Conservation (phyloP, 2,329 filamentous ascomycete genomes). For the Cercospora berteroae region DNA sequence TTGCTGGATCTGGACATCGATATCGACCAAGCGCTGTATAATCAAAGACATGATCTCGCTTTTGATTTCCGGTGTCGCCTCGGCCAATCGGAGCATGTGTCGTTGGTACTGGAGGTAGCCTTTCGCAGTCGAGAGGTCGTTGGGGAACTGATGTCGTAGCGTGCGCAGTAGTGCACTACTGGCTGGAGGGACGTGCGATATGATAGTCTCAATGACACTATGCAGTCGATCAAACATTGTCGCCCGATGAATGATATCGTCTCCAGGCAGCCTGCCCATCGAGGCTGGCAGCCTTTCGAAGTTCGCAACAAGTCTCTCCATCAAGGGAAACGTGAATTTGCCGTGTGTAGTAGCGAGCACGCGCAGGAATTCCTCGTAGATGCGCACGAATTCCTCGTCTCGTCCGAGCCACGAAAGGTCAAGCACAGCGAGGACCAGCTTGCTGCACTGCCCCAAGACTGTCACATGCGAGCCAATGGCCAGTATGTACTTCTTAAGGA, state of each 20-base stretch:
- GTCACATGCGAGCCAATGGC: conserved; percentile 59
- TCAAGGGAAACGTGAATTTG: conserved; percentile 69
- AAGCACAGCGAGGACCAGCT: conserved; percentile 58
- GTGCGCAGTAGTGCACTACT: conserved; percentile 63
- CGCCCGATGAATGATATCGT: conserved; percentile 59
- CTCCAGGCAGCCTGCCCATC: conserved; percentile 53
- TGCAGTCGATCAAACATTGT: conserved; percentile 74
- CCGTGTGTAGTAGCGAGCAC: conserved; percentile 78
- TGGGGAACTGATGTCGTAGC: conserved; percentile 37
- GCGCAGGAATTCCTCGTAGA: conserved; percentile 57
- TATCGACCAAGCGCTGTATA: conserved; percentile 82
- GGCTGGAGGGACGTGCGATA: conserved; percentile 78
- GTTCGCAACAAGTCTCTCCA: conserved; percentile 77
- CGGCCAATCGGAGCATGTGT: conserved; percentile 74
- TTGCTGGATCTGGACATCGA: conserved; percentile 92
- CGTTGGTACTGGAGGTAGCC: conserved; percentile 84
- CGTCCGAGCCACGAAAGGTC: conserved; percentile 61
- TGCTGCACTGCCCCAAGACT: conserved; percentile 55
- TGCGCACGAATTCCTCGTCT: conserved; percentile 57
- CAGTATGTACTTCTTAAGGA: conserved; percentile 58
- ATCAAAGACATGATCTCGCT: conserved; percentile 80
- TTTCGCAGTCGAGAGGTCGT: conserved; percentile 64
- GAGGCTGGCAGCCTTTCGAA: conserved; percentile 63
- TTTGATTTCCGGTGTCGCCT: conserved; percentile 74
- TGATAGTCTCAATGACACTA: conserved; percentile 68